Conservation (phyloP, 2,329 filamentous ascomycete species). For the Mycogone perniciosa region DNA sequence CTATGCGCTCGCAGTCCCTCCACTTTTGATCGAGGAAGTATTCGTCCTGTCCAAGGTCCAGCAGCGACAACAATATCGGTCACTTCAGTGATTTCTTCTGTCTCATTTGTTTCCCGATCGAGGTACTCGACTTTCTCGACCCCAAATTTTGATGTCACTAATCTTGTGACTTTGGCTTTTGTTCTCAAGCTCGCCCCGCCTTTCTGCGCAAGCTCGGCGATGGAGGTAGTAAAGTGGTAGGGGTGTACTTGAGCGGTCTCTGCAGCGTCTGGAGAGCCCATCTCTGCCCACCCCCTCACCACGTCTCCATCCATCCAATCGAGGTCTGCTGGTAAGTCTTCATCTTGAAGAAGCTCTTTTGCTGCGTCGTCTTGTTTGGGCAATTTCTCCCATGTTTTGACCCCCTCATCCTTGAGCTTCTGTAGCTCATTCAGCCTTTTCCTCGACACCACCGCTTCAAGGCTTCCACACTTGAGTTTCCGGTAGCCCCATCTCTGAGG, state of each 20-base stretch:
- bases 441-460: constrained; percentile 35
- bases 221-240: constrained; percentile 78
- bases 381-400: constrained; percentile 53
- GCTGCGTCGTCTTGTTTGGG: constrained; percentile 52
- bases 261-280: constrained; percentile 61
- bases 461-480: constrained; percentile 63
- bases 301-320: constrained; percentile 74
- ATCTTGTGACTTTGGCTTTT: constrained; percentile 59
- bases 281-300: constrained; percentile 67
- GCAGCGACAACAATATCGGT: constrained; percentile 52
- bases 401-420: constrained; percentile 20
- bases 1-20: constrained; percentile 57
- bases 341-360: constrained; percentile 42
- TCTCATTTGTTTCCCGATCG: constrained; percentile 38
- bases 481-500: constrained; percentile 81
- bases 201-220: constrained; percentile 68
- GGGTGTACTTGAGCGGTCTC: constrained; percentile 94
- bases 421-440: constrained; percentile 29
- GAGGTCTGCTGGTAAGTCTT: constrained; percentile 66
- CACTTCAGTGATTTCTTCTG: constrained; percentile 34
- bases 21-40: constrained; percentile 53
- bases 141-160: constrained; percentile 47
- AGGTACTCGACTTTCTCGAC: constrained; percentile 58
- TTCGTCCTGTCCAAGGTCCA: constrained; percentile 56
- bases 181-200: constrained; percentile 62